Evolutionary conservation across 306 rosid genomes (phyloP).

Genomic region (Quercus glauca): DNA sequence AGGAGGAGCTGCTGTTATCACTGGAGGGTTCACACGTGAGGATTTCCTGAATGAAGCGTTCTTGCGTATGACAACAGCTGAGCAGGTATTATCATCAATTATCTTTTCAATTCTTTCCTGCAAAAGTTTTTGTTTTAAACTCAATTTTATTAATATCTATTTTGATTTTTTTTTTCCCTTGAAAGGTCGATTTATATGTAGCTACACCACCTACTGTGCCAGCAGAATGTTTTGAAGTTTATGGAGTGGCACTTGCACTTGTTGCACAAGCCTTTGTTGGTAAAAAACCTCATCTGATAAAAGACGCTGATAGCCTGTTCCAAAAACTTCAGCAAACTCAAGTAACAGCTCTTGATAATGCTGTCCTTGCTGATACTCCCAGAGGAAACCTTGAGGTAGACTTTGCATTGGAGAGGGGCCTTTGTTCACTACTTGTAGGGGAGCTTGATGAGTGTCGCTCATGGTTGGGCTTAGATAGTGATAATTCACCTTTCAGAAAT

Average conservation of each 20-base stretch:
- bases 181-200: slow-evolving; percentile 89
- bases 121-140: neutral
- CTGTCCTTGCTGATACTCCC: slow-evolving; percentile 45
- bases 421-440: slow-evolving; percentile 93
- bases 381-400: slow-evolving; percentile 69
- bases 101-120: slow-evolving; percentile 6
- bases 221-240: slow-evolving; percentile 95
- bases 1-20: slow-evolving; percentile 95
- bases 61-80: slow-evolving; percentile 83
- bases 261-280: slow-evolving; percentile 88
- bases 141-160: neutral
- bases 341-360: slow-evolving; percentile 44
- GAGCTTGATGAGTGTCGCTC: slow-evolving; percentile 79
- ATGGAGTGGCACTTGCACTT: slow-evolving; percentile 94
- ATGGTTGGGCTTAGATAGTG: slow-evolving; percentile 85
- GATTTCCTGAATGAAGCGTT: slow-evolving; percentile 84
- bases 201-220: slow-evolving; percentile 94
- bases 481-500: slow-evolving; percentile 74
- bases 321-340: slow-evolving; percentile 92
- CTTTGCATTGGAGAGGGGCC: slow-evolving; percentile 92
- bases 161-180: slow-evolving; percentile 1
- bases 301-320: slow-evolving; percentile 87
- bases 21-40: slow-evolving; percentile 91
- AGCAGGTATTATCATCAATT: slow-evolving; percentile 56
- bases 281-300: slow-evolving; percentile 86